Evolutionary conservation across 805 yeast species (phyloP), one percentile per base, ranked within the genome.

Genomic region (Osmozyma mogii): DNA sequence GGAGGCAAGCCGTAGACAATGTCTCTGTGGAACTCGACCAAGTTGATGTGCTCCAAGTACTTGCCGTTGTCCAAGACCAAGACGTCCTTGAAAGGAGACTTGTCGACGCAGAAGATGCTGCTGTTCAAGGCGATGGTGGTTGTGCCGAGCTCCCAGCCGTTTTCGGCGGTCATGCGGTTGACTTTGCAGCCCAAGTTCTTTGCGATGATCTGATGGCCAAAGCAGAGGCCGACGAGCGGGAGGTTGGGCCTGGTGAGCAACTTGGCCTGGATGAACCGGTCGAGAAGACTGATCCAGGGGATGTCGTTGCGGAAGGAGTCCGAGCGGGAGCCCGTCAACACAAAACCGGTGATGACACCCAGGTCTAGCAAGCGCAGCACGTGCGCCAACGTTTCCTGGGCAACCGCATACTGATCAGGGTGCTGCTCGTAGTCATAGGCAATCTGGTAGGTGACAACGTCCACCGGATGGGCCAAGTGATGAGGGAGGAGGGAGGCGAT

Each of bases 161-260:
- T 40, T 1, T 66, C 66, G 7, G 49, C 31, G 5, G 41, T 27
- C 49, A 75, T 81, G 34, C 73, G 58, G 8, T 56, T 70, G 3
- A 81, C 81, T 26, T 53, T 54, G 15, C 71, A 69, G 3, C 84
- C 89, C 25, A 83, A 51, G 5, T 81, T 75, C 30, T 79, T 68
- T 1, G 75, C 78, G 10, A 85, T 52, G 15, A 84, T 65, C 50
- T 85, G 96, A 53, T 87, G 96, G 5, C 95, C 96, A 50, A 84
- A 85, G 52, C 96, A 85, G 24, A 85, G 60, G 3, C 94, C 94
- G 5, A 72, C 67, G 4, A 75, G 34, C 2, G 81, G 79, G n/a
- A 67, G 53, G 18, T 45, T 35, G 5, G 37, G 35, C 15, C 40
- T 34, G 16, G 36, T 14, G 15, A 41, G 34, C n/a, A 54, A 32